Evolutionary conservation across 768 basidiomycete genomes (phyloP), one percentile per base, ranked within the genome.

Genomic region (Panaeolus papilionaceus): DNA sequence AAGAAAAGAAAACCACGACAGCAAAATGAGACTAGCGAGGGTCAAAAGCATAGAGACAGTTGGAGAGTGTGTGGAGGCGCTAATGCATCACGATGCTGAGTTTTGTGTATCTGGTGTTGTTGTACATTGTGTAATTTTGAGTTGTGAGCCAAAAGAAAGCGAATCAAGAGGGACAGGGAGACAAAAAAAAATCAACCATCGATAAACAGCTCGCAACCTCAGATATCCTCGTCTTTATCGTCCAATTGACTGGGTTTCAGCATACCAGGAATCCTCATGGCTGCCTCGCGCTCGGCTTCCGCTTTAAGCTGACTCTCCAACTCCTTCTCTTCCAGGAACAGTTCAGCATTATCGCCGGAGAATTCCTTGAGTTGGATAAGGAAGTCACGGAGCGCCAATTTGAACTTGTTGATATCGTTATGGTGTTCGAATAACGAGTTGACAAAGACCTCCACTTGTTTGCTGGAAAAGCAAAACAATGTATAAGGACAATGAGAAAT

Each of bases 351-450:
- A 74, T 98, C 96, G 5, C 92, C 93, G 6, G 79, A 95, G 82
- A 98, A 99, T 79, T 99, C 98, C 77, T 98, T 98, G 69, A 99
- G 88, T 72, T 96, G 93, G 72, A 99, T 95, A 66, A 99, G 88
- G 91, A 99, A 99, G 80, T 99, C 98, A 66, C 97, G 93, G 61
- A 98, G 84, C 16, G 92, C 91, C 71, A 94, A 83, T 82, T 99
- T 98, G 90, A 99, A 99, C 71, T 92, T 88, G 72, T 91, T 92
- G 79, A 91, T 88, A 73, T 95, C 93, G 74, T 83, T 89, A 74
- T 94, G 87, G 75, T 87, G 87, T 75, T 93, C 91, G 65, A 87
- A 84, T 64, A 95, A 80, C 63, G 86, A 86, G 37, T 82, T 79
- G 51, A 93, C 85, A 72, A 94, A 94, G n/a, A 83, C 76, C 75